Conservation (phyloP, 2,329 filamentous ascomycete genomes). For the Colletotrichum limetticola region DNA sequence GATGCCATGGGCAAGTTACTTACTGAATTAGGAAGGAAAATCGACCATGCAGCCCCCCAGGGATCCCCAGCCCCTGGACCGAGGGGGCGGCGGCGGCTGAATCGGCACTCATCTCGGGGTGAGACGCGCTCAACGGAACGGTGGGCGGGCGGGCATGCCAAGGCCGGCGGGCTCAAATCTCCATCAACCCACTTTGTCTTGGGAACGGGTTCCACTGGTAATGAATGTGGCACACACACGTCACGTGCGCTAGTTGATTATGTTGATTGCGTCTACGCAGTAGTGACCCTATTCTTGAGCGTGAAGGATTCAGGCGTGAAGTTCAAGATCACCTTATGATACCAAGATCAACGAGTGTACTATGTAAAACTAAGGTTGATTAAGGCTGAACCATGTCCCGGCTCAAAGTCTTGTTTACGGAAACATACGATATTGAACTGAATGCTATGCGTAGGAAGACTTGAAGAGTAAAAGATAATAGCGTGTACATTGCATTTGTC, state of each 20-base stretch:
- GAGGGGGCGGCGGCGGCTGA: not conserved
- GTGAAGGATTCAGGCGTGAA: too few relatives aligned
- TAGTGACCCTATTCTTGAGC: too few relatives aligned
- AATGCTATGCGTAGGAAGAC: too few relatives aligned
- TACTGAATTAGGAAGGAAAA: not conserved
- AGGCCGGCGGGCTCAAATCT: not conserved
- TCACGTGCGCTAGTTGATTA: too few relatives aligned
- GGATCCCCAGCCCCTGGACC: not conserved
- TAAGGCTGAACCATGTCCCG: too few relatives aligned
- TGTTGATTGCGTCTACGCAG: not conserved
- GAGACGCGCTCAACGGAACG: not conserved
- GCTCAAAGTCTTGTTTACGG: too few relatives aligned
- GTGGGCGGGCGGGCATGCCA: not conserved
- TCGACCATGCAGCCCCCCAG: not conserved
- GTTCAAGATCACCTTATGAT: too few relatives aligned
- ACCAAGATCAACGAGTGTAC: too few relatives aligned
- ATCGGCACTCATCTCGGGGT: not conserved
- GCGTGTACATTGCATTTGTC: not conserved
- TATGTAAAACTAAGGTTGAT: too few relatives aligned
- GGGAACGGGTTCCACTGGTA: not conserved
- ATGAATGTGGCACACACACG: not conserved
- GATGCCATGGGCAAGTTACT: not conserved
- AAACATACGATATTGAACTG: too few relatives aligned
- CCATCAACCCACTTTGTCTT: not conserved
- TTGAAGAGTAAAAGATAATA: not conserved